Conservation (phyloP, 139 green algal species). For the Microglena sp. region DNA sequence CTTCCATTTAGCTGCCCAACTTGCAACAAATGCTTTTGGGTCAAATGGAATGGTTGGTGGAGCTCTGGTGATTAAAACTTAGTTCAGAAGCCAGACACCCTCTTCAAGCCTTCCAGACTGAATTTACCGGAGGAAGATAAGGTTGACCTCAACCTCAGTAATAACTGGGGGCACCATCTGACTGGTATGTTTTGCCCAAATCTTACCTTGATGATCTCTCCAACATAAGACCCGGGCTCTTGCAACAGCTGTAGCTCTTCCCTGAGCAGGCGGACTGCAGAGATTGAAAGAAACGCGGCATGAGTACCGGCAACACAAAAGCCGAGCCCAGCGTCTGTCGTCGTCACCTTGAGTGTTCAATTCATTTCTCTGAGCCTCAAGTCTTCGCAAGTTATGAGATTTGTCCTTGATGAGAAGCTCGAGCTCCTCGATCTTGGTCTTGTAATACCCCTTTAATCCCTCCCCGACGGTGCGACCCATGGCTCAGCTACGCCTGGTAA, state of each 20-base stretch:
- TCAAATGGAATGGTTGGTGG: no score
- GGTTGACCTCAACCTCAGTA: no score
- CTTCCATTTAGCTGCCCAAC: no score
- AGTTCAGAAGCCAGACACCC: no score
- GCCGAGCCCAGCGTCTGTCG: neutral
- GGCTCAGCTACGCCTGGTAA: neutral
- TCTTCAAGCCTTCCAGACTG: no score
- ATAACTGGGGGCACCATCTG: no score
- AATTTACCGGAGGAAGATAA: no score
- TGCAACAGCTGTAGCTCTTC: conserved; percentile 98
- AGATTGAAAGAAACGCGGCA: neutral
- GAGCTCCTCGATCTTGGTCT: conserved; percentile 87
- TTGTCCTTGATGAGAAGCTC: conserved; percentile 87
- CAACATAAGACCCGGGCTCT: conserved; percentile 97
- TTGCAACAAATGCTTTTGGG: no score
- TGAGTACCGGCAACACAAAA: neutral
- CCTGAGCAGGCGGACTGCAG: conserved; percentile 82
- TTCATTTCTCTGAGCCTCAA: conserved; percentile 97
- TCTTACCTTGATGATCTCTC: conserved; percentile 98
- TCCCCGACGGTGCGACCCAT: conserved; percentile 22
- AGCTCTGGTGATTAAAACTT: no score
- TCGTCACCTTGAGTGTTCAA: conserved; percentile 87
- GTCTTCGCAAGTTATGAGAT: conserved; percentile 84
- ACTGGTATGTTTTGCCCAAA: no score
- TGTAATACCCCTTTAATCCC: conserved; percentile 39